phyloP scores from a whole-genome alignment of 1,139 yeast species.

The Magnusiomyces suaveolens region DNA sequence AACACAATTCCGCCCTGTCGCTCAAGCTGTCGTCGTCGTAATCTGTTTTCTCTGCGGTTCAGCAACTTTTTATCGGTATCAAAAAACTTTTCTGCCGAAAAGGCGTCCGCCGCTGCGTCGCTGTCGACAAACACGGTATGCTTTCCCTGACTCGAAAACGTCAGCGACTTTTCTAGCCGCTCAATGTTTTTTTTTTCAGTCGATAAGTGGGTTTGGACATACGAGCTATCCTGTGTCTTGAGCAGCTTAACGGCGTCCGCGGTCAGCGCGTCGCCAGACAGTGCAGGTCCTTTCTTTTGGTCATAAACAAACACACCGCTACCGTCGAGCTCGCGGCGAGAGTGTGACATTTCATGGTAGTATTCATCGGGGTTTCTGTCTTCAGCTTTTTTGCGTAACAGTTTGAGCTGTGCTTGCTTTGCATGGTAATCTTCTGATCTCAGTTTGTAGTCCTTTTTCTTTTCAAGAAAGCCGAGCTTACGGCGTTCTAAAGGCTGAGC shows the following conservation, averaged over 20 bases:
- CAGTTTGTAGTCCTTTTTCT: slow-evolving; percentile 85
- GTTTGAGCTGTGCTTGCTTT: slow-evolving; percentile 76
- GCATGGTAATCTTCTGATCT: slow-evolving; percentile 84
- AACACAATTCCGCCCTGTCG: slow-evolving; percentile 14
- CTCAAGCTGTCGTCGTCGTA: slow-evolving; percentile 53
- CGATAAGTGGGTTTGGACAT: slow-evolving; percentile 65
- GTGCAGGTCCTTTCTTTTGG: slow-evolving; percentile 2
- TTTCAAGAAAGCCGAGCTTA: slow-evolving; percentile 76
- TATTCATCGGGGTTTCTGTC: slow-evolving; percentile 91
- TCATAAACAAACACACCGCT: slow-evolving; percentile 1
- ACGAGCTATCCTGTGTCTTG: slow-evolving; percentile 84
- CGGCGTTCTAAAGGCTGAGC: slow-evolving; percentile 70
- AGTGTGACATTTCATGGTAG: slow-evolving; percentile 68
- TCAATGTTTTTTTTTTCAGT: slow-evolving; percentile 59
- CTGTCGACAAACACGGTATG: slow-evolving; percentile 82
- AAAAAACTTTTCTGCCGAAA: slow-evolving; percentile 57
- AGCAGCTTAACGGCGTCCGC: slow-evolving; percentile 70
- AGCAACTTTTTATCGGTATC: slow-evolving; percentile 59
- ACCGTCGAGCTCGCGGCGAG: slow-evolving; percentile 26
- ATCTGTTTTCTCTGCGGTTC: slow-evolving; percentile 60
- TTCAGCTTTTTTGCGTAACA: slow-evolving; percentile 61
- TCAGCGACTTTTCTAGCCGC: slow-evolving; percentile 46
- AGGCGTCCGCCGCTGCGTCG: slow-evolving; percentile 44
- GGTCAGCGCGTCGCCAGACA: slow-evolving; percentile 32
- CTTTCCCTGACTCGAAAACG: slow-evolving; percentile 41